Conservation (phyloP, 2,329 filamentous ascomycete species). For the Aureobasidium mangrovei region DNA sequence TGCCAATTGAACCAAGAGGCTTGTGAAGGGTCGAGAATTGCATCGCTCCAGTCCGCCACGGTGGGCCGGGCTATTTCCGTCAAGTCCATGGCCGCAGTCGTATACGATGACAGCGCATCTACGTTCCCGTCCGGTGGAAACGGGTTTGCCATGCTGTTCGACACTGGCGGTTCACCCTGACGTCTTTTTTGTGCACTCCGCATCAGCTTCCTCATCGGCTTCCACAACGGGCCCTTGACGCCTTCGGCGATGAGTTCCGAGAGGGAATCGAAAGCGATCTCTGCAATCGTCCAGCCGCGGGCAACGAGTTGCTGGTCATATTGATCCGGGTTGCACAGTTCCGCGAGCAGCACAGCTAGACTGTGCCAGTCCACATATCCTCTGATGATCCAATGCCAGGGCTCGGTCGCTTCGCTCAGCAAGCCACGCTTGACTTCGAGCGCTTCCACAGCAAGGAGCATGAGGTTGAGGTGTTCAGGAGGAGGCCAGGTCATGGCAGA, state of each 20-base stretch:
- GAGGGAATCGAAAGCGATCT: not conserved
- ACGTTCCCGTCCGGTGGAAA: not conserved
- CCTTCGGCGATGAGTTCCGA: constrained; percentile 4
- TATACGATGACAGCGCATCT: not conserved
- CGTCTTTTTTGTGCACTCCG: constrained; percentile 5
- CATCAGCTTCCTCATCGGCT: constrained; percentile 11
- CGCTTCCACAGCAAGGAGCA: constrained; percentile 5
- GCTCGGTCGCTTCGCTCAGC: not conserved
- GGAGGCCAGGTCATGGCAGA: not conserved
- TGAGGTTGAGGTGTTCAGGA: constrained; percentile 1
- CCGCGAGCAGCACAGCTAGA: constrained; percentile 3
- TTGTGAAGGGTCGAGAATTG: not conserved
- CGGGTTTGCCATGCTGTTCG: not conserved
- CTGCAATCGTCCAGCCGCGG: constrained; percentile 3
- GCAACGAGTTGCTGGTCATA: constrained; percentile 3
- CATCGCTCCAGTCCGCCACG: not conserved
- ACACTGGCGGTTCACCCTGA: not conserved
- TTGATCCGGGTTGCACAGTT: constrained; percentile 6
- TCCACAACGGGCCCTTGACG: not conserved
- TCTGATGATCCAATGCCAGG: constrained; percentile 13
- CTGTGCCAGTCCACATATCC: constrained; percentile 10
- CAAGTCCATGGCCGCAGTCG: not conserved
- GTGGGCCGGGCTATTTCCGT: not conserved
- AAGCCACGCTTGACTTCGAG: constrained; percentile 6
- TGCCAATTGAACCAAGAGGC: constrained; percentile 13